A percentile compares a stretch with the other conserved stretches of the same genome.
Conservation (phyloP, 441 rosid species). For the Theobroma grandiflorum region DNA sequence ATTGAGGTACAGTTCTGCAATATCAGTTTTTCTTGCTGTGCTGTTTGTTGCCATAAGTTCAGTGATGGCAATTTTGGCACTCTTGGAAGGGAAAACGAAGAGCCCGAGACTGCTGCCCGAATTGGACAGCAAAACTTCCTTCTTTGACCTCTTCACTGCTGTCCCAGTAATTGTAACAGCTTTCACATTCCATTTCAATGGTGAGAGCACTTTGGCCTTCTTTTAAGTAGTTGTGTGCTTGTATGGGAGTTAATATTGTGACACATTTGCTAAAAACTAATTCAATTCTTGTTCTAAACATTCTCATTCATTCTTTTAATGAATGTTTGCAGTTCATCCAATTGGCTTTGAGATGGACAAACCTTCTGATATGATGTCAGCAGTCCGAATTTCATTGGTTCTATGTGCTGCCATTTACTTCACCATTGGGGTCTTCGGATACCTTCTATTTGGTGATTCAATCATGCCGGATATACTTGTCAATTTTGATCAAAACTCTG, state of each 20-base stretch:
- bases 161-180: constrained; percentile 89
- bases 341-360: constrained; percentile 69
- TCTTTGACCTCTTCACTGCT: constrained; percentile 83
- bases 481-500: constrained; percentile 69
- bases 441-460: constrained; percentile 75
- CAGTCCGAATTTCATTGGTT: constrained; percentile 63
- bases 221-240: background rate
- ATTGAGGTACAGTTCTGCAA: constrained; percentile 72
- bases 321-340: constrained; percentile 77
- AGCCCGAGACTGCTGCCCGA: constrained; percentile 66
- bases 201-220: constrained; percentile 39
- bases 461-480: constrained; percentile 79
- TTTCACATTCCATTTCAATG: constrained; percentile 92
- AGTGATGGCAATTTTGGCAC: constrained; percentile 66
- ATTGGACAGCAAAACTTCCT: constrained; percentile 49
- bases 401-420: constrained; percentile 73
- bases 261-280: background rate
- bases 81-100: constrained; percentile 67
- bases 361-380: constrained; percentile 68
- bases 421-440: constrained; percentile 72
- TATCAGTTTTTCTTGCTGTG: constrained; percentile 79
- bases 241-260: background rate
- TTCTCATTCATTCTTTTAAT: constrained; percentile 1
- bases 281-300: background rate
- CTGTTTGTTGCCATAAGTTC: constrained; percentile 77